These are phyloP conservation scores for Dendrothele bispora DNA, from an alignment of 768 basidiomycete species.

Conservation along the genomic window DNA sequence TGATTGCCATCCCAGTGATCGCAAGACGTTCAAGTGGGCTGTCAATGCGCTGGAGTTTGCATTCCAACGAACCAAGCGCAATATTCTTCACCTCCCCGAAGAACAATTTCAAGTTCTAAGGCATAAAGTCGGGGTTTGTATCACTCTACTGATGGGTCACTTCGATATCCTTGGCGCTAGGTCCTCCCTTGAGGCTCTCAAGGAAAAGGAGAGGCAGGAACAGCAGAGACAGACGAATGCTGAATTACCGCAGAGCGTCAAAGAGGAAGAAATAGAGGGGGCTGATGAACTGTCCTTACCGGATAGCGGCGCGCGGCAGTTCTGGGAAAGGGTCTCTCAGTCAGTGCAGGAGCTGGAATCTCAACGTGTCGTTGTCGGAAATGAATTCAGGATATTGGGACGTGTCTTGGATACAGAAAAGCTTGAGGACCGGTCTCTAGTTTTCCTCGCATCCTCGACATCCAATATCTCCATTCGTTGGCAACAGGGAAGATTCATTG, in stretches of 20 bases:
- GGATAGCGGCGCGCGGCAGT: slow-evolving; percentile 66
- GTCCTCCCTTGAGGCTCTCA: slow-evolving; percentile 82
- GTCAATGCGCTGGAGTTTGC: slow-evolving; percentile 95
- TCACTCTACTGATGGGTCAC: slow-evolving; percentile 95
- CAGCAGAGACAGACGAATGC: slow-evolving; percentile 49
- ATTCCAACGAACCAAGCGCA: slow-evolving; percentile 81
- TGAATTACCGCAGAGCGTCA: slow-evolving; percentile 39
- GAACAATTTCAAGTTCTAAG: slow-evolving; percentile 90
- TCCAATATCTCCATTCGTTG: slow-evolving; percentile 95
- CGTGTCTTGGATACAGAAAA: slow-evolving; percentile 94
- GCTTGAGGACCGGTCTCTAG: slow-evolving; percentile 88
- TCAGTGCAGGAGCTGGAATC: slow-evolving; percentile 67
- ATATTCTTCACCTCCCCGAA: slow-evolving; percentile 85
- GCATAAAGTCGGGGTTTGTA: slow-evolving; percentile 91
- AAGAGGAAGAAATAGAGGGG: slow-evolving; percentile 45
- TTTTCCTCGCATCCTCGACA: slow-evolving; percentile 93
- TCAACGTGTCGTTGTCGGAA: slow-evolving; percentile 55
- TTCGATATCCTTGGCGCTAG: slow-evolving; percentile 98
- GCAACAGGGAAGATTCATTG: slow-evolving; percentile 98
- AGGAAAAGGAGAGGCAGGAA: slow-evolving; percentile 85
- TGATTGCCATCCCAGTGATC: slow-evolving; percentile 93
- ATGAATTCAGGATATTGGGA: slow-evolving; percentile 77
- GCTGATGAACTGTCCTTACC: slow-evolving; percentile 33
- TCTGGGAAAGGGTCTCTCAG: slow-evolving; percentile 71
- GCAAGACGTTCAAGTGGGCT: slow-evolving; percentile 97